phyloP scores from a whole-genome alignment of 169 alveolate species.

The Plasmodium adleri region DNA sequence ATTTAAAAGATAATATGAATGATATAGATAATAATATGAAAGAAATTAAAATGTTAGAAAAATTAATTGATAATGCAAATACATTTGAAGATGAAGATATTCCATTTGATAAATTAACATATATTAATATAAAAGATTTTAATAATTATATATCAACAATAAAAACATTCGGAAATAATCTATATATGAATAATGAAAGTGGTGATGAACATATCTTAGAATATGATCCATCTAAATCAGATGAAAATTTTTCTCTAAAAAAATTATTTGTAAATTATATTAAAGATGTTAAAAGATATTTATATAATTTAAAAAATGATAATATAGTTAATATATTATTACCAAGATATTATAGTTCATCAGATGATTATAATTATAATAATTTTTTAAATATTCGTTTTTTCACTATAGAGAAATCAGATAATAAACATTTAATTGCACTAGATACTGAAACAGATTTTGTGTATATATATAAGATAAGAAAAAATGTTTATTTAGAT shows the following conservation, averaged over 20 bases:
- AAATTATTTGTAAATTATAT: conserved; percentile 34
- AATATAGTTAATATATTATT: conserved; percentile 44
- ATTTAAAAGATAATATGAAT: conserved; percentile 46
- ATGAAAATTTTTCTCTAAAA: conserved; percentile 39
- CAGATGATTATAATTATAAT: conserved; percentile 57
- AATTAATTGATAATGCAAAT: conserved; percentile 41
- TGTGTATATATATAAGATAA: conserved; percentile 64
- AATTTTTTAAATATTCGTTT: conserved; percentile 61
- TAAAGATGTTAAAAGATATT: conserved; percentile 53
- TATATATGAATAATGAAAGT: conserved; percentile 29
- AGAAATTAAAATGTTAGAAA: conserved; percentile 62
- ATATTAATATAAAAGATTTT: conserved; percentile 69
- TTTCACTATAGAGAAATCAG: conserved; percentile 69
- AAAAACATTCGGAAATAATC: conserved; percentile 23
- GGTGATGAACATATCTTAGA: conserved; percentile 33
- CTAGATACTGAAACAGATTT: conserved; percentile 70
- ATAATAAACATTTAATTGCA: conserved; percentile 62
- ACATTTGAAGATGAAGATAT: conserved; percentile 55
- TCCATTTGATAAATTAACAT: conserved; percentile 38
- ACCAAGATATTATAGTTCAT: conserved; percentile 65
- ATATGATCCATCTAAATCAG: neutral
- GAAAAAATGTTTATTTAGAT: conserved; percentile 70
- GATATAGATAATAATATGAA: conserved; percentile 62
- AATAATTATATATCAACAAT: conserved; percentile 67
- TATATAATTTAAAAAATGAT: conserved; percentile 66